Evolutionary conservation across 2,329 filamentous ascomycete genomes (phyloP), one percentile per base, ranked within the genome.

Genomic region (Fusarium algeriense): DNA sequence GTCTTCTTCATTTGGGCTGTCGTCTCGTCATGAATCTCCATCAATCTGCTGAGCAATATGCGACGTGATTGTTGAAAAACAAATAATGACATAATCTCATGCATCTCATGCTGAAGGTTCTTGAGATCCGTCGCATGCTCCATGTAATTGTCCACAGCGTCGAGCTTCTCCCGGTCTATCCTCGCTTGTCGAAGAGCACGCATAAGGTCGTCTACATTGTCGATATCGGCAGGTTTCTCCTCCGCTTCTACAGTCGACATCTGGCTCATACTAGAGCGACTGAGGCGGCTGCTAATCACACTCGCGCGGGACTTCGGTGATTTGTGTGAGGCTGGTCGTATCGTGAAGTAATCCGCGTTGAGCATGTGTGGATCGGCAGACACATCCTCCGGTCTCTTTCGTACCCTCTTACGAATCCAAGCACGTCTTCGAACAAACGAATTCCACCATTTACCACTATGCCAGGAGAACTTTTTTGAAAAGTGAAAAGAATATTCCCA

Each of bases 401-500:
- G 93, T 56, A 92, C 87, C 37, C 96, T 87, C 79, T 93, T 92
- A 45, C 96, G 87, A 59, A 95, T 89, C 96, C 96, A 99, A 26
- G 93, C 90, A 68, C 96, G 88, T 73, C 96, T 86, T 38, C 96
- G 88, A n/a, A 98, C 96, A 78, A 95, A 99, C 2, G 94, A 97
- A 79, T 95, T 95, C 81, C 94, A 97, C 95, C 95, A 98, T 30
- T 90, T 92, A 20, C 93, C 92, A 6, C 91, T 91, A 80, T 99
- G 96, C 96, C 96, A 99, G 5, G 90, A 89, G 72, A 92, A 94
- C 44, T 83, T 85, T 66, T 87, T 89, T 71, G 85, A 85, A 78
- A 98, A 99, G 72, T 93, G 91, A 79, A 98, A 94, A 19, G 93
- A 96, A 81, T 99, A 99, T 79, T 97, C 92, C 96, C 96, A 99